phyloP scores from a whole-genome alignment of 768 basidiomycete genomes.

The Pulveroboletus frians region DNA sequence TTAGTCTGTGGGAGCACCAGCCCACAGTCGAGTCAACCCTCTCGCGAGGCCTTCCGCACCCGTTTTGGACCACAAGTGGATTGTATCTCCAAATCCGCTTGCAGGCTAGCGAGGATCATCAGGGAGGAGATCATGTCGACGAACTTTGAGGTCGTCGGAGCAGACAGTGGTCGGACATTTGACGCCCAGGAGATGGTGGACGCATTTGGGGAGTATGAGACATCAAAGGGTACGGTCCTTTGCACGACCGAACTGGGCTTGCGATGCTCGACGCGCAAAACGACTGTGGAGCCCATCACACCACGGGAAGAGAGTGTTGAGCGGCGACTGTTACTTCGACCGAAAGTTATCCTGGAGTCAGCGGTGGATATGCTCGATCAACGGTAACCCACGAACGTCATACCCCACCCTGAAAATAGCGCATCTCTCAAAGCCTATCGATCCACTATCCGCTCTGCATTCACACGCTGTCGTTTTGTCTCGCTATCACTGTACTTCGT shows the following conservation, averaged over 20 bases:
- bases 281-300: constrained; percentile 14
- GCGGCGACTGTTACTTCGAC: constrained; percentile 54
- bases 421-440: background rate
- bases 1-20: constrained; percentile 55
- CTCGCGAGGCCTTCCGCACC: constrained; percentile 38
- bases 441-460: background rate
- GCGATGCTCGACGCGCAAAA: constrained; percentile 52
- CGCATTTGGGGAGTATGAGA: constrained; percentile 56
- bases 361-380: constrained; percentile 49
- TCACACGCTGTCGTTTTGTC: constrained; percentile 1
- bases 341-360: constrained; percentile 77
- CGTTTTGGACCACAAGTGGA: constrained; percentile 58
- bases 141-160: constrained; percentile 63
- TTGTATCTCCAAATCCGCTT: constrained; percentile 60
- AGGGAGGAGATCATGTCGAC: constrained; percentile 76
- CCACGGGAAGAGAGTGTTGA: constrained; percentile 46
- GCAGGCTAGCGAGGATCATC: constrained; percentile 56
- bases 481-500: constrained; percentile 14
- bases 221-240: constrained; percentile 48
- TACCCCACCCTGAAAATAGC: background rate
- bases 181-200: constrained; percentile 52
- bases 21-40: constrained; percentile 35
- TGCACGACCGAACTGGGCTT: constrained; percentile 72
- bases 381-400: constrained; percentile 12
- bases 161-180: constrained; percentile 49